phyloP scores from a whole-genome alignment of 108 stramenopile genomes.

The Nitzschia sp. region DNA sequence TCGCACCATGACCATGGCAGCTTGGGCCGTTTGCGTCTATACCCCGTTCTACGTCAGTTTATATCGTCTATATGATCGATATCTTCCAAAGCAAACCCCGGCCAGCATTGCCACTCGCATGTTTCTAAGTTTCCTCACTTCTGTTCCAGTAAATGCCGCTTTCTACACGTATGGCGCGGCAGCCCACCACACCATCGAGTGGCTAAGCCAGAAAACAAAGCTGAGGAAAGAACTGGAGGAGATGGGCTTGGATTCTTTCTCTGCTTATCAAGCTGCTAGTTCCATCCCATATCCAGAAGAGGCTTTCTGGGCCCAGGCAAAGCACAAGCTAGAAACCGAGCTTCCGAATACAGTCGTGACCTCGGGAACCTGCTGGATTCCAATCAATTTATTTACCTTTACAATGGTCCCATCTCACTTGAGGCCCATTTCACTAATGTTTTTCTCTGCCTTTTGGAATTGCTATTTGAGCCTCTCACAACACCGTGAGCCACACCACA shows the following conservation, averaged over 20 bases:
- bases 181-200: conserved; percentile 30
- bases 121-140: conserved; percentile 8
- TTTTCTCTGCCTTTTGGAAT: conserved; percentile 48
- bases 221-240: background rate
- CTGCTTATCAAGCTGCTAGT: background rate
- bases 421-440: conserved; percentile 33
- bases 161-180: conserved; percentile 45
- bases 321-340: conserved; percentile 34
- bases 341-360: conserved; percentile 30
- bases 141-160: conserved; percentile 43
- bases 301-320: conserved; percentile 7
- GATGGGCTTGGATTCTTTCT: background rate
- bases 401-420: conserved; percentile 34
- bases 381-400: conserved; percentile 44
- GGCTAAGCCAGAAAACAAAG: conserved; percentile 1
- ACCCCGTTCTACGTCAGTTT: conserved; percentile 35
- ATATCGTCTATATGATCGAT: conserved; percentile 27
- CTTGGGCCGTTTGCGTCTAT: conserved; percentile 26
- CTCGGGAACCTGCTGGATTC: conserved; percentile 40
- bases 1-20: conserved; percentile 43
- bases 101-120: conserved; percentile 22
- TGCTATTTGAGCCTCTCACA: conserved; percentile 52
- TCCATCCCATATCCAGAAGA: conserved; percentile 26
- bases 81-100: conserved; percentile 24
- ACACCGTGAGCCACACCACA: conserved; percentile 21